Evolutionary conservation across 2,329 filamentous ascomycete genomes (phyloP).

Genomic region (Epichloe coenophiala): DNA sequence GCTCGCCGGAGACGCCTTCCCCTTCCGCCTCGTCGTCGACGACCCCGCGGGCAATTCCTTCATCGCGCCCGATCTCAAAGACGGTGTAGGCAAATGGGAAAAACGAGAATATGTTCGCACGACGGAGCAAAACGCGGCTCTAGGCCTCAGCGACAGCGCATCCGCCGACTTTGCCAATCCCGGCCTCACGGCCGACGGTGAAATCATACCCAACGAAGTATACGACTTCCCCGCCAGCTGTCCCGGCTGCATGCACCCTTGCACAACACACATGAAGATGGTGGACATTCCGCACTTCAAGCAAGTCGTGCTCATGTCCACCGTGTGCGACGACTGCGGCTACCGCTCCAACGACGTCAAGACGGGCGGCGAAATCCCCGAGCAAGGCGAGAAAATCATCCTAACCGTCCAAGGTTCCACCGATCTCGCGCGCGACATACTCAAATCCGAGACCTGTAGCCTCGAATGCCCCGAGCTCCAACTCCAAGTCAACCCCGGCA

Average conservation of each 20-base stretch:
- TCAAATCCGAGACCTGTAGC: conserved; percentile 88
- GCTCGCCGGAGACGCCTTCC: conserved; percentile 63
- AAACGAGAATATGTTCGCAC: conserved; percentile 76
- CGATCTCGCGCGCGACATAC: conserved; percentile 81
- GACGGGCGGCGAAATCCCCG: conserved; percentile 85
- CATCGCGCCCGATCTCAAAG: conserved; percentile 76
- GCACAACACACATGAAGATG: conserved; percentile 96
- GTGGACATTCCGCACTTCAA: conserved; percentile 97
- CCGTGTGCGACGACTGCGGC: conserved; percentile 80
- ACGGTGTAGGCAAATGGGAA: conserved; percentile 74
- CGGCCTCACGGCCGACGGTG: conserved; percentile 41
- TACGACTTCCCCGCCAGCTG: conserved; percentile 88
- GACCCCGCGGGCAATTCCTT: conserved; percentile 94
- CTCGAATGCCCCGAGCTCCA: conserved; percentile 78
- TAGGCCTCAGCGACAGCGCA: conserved; percentile 60
- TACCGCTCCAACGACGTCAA: conserved; percentile 97
- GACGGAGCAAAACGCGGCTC: conserved; percentile 69
- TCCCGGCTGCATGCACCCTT: conserved; percentile 76
- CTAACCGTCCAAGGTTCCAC: conserved; percentile 53
- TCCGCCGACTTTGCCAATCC: conserved; percentile 39
- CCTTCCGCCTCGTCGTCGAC: conserved; percentile 78
- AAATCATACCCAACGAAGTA: conserved; percentile 86
- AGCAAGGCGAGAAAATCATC: conserved; percentile 71
- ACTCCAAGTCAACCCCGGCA: conserved; percentile 81
- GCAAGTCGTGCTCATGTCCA: conserved; percentile 91